Conservation (phyloP, 1,139 yeast genomes). For the Geotrichum macrosporum region DNA sequence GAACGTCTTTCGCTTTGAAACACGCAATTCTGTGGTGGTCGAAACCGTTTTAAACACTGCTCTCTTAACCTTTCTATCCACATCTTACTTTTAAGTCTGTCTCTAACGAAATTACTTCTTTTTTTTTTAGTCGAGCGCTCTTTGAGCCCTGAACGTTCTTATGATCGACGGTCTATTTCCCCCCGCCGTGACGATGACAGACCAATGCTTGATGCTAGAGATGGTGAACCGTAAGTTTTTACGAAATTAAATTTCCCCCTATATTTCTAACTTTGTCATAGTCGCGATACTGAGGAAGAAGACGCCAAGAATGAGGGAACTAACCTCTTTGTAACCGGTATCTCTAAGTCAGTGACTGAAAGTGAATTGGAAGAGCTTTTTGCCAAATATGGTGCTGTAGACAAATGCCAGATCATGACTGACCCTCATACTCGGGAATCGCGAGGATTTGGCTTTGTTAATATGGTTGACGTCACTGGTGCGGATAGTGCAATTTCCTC, state of each 20-base stretch:
- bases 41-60: background rate
- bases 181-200: slow-evolving; percentile 25
- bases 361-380: slow-evolving; percentile 36
- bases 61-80: too few species aligned
- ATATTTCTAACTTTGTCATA: slow-evolving; percentile 4
- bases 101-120: too few species aligned
- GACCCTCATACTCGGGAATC: slow-evolving; percentile 42
- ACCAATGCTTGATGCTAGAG: slow-evolving; percentile 14
- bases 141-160: slow-evolving; percentile 25
- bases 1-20: background rate
- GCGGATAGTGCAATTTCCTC: slow-evolving; percentile 38
- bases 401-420: slow-evolving; percentile 38
- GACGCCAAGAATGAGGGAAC: slow-evolving; percentile 39
- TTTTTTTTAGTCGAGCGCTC: slow-evolving; percentile 21
- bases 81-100: too few species aligned
- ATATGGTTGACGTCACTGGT: slow-evolving; percentile 34
- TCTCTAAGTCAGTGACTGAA: slow-evolving; percentile 36
- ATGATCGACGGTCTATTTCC: slow-evolving; percentile 30
- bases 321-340: slow-evolving; percentile 40
- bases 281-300: slow-evolving; percentile 23
- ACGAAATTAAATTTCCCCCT: background rate
- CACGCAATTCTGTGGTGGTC: background rate
- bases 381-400: slow-evolving; percentile 37
- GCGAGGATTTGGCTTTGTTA: slow-evolving; percentile 42
- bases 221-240: slow-evolving; percentile 17